Evolutionary conservation across 805 yeast genomes (phyloP), one percentile per base, ranked within the genome.

Genomic region (Wickerhamiella dianesei): DNA sequence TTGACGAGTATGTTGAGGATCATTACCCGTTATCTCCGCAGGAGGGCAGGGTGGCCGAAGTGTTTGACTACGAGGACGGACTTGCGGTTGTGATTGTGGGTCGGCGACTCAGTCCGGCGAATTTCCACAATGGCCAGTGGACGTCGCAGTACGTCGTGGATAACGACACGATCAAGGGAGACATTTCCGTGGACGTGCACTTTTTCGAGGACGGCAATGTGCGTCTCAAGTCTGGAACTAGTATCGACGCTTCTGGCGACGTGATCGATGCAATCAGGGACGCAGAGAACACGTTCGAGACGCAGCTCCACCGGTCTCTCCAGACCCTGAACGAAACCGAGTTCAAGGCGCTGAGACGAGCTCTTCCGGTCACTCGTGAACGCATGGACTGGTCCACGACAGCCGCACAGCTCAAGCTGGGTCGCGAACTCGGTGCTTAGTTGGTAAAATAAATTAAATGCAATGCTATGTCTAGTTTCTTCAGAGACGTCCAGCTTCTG

Each of bases 201-300:
- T 92, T 88, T 63, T 92, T 75, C 61, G 98, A 89, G 65, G 97
- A 89, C 56, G 98, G 98, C 25, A 89, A 89, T 59, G 97, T 89
- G 17, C 73, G 89, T 45, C 74, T 92, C 57, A 77, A 75, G 50
- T 69, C 79, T 2, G 52, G 53, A 5, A 67, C 70, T 48, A 45
- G 53, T 16, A 55, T 63, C 18, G 39, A 39, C 40, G 35, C 48
- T 4, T 43, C 52, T 2, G 50, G 52, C 6, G 46, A 55, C 1
- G 47, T 48, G 2, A 61, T 60, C 3, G 57, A 64, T 3, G 64
- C 77, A 35, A 64, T 72, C 48, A 60, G 67, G 36, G 61, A 61
- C 22, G 58, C 73, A 12, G 96, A 88, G 64, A 71, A 74, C 47
- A 61, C 67, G 36, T 72, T 75, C 56, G 87, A 86, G 56, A 61